Percentiles rank a stretch among this genome's conserved stretches.
These are phyloP conservation scores for Primulina eburnea DNA, from an alignment of 257 asterid species.

Conservation along the genomic window DNA sequence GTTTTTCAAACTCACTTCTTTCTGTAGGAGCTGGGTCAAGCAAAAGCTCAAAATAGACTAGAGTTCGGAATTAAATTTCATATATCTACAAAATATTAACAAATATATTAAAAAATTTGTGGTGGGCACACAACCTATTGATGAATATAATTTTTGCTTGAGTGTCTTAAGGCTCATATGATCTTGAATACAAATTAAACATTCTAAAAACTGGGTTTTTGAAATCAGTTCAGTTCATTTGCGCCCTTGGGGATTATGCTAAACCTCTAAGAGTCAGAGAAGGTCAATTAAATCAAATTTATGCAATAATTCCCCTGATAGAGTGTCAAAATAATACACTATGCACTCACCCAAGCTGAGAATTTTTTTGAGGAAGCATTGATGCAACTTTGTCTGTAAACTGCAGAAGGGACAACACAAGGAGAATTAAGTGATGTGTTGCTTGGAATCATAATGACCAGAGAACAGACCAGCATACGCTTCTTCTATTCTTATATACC, in stretches of 20 bases:
- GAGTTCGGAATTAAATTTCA: too few relatives aligned
- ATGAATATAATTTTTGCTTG: background rate
- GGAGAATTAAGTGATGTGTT: conserved; percentile 10
- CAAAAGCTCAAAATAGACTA: too few relatives aligned
- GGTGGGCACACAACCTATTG: background rate
- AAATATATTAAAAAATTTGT: too few relatives aligned
- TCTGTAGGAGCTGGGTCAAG: too few relatives aligned
- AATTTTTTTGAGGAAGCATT: conserved; percentile 89
- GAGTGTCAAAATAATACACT: conserved; percentile 19
- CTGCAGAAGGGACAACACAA: conserved; percentile 45
- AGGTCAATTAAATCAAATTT: conserved; percentile 6
- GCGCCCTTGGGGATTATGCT: too few relatives aligned
- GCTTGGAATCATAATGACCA: conserved; percentile 16
- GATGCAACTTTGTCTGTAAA: conserved; percentile 90
- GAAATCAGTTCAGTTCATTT: too few relatives aligned
- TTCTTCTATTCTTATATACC: conserved; percentile 46
- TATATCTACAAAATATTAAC: too few relatives aligned
- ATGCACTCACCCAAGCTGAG: conserved; percentile 85
- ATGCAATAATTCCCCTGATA: background rate
- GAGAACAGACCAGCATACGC: conserved; percentile 11
- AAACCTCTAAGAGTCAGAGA: background rate
- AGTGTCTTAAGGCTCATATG: background rate
- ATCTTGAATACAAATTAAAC: too few relatives aligned
- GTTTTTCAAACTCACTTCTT: too few relatives aligned
- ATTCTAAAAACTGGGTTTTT: too few relatives aligned